A percentile compares a stretch with the other conserved stretches of the same genome.
Evolutionary conservation across 2,329 filamentous ascomycete genomes (phyloP).

Genomic region (Seiridium unicorne): DNA sequence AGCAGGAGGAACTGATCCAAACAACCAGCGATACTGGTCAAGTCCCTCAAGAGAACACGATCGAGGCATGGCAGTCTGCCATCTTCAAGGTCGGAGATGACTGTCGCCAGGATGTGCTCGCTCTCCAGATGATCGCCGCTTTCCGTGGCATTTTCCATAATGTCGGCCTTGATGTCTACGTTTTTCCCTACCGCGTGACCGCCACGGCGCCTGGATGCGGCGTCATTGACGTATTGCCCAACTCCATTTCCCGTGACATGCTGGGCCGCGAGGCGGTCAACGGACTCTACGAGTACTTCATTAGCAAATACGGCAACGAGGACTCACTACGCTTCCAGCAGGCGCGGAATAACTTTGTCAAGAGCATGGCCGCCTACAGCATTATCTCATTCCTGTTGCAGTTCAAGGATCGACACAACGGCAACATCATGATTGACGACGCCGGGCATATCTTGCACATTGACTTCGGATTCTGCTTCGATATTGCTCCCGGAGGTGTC

Average conservation of each 20-base stretch:
- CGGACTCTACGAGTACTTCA: constrained; percentile 96
- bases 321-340: constrained; percentile 93
- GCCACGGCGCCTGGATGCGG: constrained; percentile 96
- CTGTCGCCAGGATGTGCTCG: constrained; percentile 93
- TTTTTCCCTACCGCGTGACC: constrained; percentile 95
- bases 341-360: constrained; percentile 95
- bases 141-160: constrained; percentile 97
- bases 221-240: constrained; percentile 96
- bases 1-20: constrained; percentile 50
- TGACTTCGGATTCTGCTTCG: constrained; percentile 99
- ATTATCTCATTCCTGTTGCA: constrained; percentile 95
- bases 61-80: constrained; percentile 98
- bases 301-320: constrained; percentile 95
- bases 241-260: constrained; percentile 98
- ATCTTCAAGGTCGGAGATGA: constrained; percentile 99
- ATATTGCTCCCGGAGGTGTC: constrained; percentile 94
- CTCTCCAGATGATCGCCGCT: constrained; percentile 94
- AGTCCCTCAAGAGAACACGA: constrained; percentile 49
- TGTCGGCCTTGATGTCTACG: constrained; percentile 92
- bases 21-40: constrained; percentile 39
- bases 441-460: constrained; percentile 97
- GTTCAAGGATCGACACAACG: constrained; percentile 99
- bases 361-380: constrained; percentile 98
- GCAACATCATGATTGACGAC: constrained; percentile 99
- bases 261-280: constrained; percentile 97